Evolutionary conservation across 2,329 filamentous ascomycete genomes (phyloP), one percentile per base, ranked within the genome.

Genomic region (Lachnum nothofagi): DNA sequence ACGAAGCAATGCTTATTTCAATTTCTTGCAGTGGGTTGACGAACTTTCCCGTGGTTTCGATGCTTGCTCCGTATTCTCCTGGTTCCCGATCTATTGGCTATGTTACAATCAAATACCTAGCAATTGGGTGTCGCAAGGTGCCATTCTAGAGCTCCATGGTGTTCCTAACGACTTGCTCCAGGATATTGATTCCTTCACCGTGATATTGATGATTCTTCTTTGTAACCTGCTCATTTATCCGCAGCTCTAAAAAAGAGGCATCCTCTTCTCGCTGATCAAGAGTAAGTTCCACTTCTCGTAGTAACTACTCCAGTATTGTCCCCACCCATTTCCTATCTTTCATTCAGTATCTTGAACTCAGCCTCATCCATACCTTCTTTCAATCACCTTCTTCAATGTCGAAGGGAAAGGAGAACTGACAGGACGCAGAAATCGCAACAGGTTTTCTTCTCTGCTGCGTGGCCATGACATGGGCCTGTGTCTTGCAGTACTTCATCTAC

Each of bases 21-120:
- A n/a, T n/a, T n/a, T n/a, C n/a, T n/a, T n/a, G n/a, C n/a, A 80
- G 44, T 91, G 86, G 86, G 86, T 91, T 27, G 86, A 89, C 63
- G 85, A 91, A 63, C 81, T 90, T 42, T 75, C 75, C 44, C 83
- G 86, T 67, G 86, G 85, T 53, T 71, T 86, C 48, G 73, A 77
- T 59, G 83, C 84, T 48, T 87, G 83, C 71, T 74, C 78, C 55
- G 85, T 88, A 27, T 91, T 87, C 67, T 60, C 72, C 29, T 76
- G 73, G 68, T 71, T 70, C 47, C 73, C 73, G n/a, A 65, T 77
- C 8, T 77, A 70, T 61, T 80, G 77, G 71, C 68, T 77, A 47
- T 72, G 73, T 23, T 80, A 80, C 65, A 78, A 77, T 67, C 77
- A 82, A 65, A 75, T 83, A 66, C 79, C 75, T 43, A 76, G 73